Base-by-base conservation (phyloP, 1,284 basidiomycete genomes). In the Trichosporon sp. region DNA sequence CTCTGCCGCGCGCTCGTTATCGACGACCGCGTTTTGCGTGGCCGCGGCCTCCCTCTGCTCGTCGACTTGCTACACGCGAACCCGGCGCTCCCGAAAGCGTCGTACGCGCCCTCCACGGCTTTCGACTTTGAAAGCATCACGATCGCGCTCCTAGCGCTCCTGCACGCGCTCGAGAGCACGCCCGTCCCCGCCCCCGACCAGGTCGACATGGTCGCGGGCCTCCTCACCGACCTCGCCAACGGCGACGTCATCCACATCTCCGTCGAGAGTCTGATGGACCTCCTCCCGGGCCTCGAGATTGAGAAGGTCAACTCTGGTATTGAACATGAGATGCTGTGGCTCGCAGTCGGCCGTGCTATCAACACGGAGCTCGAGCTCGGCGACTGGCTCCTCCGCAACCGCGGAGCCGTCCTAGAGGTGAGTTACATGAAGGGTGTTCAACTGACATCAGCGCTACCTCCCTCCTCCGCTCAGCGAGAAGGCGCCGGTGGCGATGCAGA, bases 321-420 rank as follows among this genome's bases (percentile, higher is more conserved):
- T 6, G 79, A 79, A 53, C 75, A 72, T 31, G 80, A 82, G 63
- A 65, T 81, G 12, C 23, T 79, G 4, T 82, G 80, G 80, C 65
- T 78, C 18, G 75, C 79, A 5, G 70, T 75, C 0, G 76, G 70
- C 1, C 71, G 65, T 23, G 68, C 69, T 2, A 62, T 79, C 7
- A 63, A 64, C 4, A 66, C 68, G 3, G 70, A 77, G 21, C 67
- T 56, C 12, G 29, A 58, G 9, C 60, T 77, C 8, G 73, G 73
- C 2, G 60, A 53, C 0, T 82, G 80, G 80, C 67, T 80, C 3
- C 51, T 80, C 7, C 56, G 63, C 11, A 29, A 66, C 7, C 58
- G 75, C 7, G 62, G 64, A 9, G 69, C 69, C 3, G 69, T 70
- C 1, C 65, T 80, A 3, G 53, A 72, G 66, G 78, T 79, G 51